phyloP scores from a whole-genome alignment of 2,329 filamentous ascomycete species.

The Dryadomyces quercus-mongolicae region DNA sequence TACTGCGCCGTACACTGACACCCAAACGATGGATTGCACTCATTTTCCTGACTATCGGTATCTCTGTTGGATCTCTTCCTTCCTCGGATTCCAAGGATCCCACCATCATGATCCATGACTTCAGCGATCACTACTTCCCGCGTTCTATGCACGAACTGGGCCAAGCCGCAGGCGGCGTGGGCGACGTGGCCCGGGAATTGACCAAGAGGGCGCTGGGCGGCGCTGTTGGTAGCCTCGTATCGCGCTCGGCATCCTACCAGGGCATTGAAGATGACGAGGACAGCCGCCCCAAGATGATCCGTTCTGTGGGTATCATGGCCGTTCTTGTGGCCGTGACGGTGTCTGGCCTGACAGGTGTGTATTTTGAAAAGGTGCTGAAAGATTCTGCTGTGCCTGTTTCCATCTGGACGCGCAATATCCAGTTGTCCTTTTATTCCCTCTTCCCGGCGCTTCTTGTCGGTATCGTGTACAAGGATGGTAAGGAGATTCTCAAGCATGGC shows the following conservation, averaged over 20 bases:
- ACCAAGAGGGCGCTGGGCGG: slow-evolving; percentile 32
- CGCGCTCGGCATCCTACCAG: slow-evolving; percentile 79
- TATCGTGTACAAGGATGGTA: slow-evolving; percentile 76
- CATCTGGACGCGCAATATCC: slow-evolving; percentile 89
- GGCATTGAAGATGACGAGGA: slow-evolving; percentile 62
- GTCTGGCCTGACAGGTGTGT: slow-evolving; percentile 76
- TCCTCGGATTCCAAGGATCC: slow-evolving; percentile 40
- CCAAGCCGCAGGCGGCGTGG: slow-evolving; percentile 42
- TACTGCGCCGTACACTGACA: slow-evolving; percentile 61
- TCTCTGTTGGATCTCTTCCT: slow-evolving; percentile 76
- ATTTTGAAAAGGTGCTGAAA: slow-evolving; percentile 85
- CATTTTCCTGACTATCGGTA: slow-evolving; percentile 66
- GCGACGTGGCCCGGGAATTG: slow-evolving; percentile 36
- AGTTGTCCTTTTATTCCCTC: slow-evolving; percentile 86
- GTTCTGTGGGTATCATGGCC: slow-evolving; percentile 64
- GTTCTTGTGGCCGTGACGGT: slow-evolving; percentile 67
- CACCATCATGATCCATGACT: slow-evolving; percentile 50
- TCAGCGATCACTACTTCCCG: slow-evolving; percentile 59
- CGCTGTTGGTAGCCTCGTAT: slow-evolving; percentile 32
- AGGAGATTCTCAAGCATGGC: slow-evolving; percentile 68
- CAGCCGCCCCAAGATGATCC: slow-evolving; percentile 50
- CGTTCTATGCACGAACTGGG: slow-evolving; percentile 68
- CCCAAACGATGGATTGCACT: slow-evolving; percentile 70
- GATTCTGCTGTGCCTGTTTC: slow-evolving; percentile 65
- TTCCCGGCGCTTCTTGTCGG: slow-evolving; percentile 82